Evolutionary conservation across 176 grass and related monocot species (phyloP), one percentile per base, ranked within the genome.

Genomic region (Lolium perenne): DNA sequence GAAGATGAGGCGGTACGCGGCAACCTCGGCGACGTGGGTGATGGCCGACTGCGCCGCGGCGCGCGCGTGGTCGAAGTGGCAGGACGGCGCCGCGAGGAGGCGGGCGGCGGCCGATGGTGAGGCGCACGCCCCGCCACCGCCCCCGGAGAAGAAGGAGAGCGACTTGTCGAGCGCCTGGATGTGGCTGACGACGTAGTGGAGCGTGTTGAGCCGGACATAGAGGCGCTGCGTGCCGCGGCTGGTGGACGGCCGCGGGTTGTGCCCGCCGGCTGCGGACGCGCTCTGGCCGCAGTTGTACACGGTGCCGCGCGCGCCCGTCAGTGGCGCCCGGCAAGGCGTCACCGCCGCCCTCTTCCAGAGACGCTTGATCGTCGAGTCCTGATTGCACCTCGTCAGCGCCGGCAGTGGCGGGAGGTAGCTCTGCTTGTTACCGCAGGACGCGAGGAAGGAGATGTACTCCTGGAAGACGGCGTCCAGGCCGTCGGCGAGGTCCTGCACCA

Each of bases 191-290:
- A 98, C 67, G 86, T 92, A 95, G 79, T 98, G 88, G 16, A 98
- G 88, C 18, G 97, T 98, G 90, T 98, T 98, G 88, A 98, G 86
- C 56, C 97, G 90, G 84, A 98, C 79, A 86, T 98, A 98, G 25
- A 98, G 92, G 20, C 97, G 88, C 80, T 95, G 97, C 23, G 97
- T 95, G 64, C 97, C 97, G 41, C 97, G 97, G 89, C 97, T 98
- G 13, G 90, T 95, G 60, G 92, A 95, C 53, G 90, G 92, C 6
- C 92, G 92, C 10, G 96, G 96, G 62, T 98, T 88, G 87, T 88
- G 85, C n/a, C 91, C 92, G 80, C 93, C 88, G 18, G 84, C 48
- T 8, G 66, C 74, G 70, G 43, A 48, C 5, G 12, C n/a, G 86
- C 86, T 74, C 71, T 86, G 88, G 47, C 47, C 47, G 75, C 87